A percentile compares a stretch with the other conserved stretches of the same genome.
Conservation (phyloP, 164 flowering plant species). For the Litsea cubeba region DNA sequence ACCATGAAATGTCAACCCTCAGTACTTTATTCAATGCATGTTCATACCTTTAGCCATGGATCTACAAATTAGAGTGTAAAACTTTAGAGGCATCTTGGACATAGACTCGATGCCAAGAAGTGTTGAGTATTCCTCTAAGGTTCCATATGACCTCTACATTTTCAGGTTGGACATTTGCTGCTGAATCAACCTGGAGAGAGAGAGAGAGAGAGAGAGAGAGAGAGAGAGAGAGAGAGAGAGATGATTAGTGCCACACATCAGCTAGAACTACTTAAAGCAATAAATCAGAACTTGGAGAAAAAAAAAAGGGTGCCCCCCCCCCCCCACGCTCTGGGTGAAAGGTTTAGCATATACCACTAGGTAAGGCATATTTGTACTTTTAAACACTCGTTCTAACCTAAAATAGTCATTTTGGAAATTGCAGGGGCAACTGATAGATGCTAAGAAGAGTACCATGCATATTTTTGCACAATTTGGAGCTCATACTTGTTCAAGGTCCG, state of each 20-base stretch:
- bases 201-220: background rate
- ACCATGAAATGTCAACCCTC: background rate
- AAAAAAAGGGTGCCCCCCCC: too few species aligned
- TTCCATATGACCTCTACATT: slow-evolving; percentile 78
- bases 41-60: background rate
- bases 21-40: background rate
- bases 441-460: too few species aligned
- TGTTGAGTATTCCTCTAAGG: slow-evolving; percentile 84
- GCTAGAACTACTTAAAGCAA: background rate
- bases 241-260: background rate
- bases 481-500: too few species aligned
- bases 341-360: too few species aligned
- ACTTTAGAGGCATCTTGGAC: slow-evolving; percentile 34
- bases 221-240: background rate
- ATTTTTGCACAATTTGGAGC: too few species aligned
- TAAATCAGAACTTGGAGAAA: background rate
- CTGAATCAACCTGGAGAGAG: slow-evolving; percentile 60
- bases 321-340: background rate
- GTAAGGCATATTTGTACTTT: too few species aligned
- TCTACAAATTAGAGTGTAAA: slow-evolving; percentile 60
- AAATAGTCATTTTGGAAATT: too few species aligned
- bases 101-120: slow-evolving; percentile 90
- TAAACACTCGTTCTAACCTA: too few species aligned
- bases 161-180: slow-evolving; percentile 91
- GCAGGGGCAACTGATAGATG: too few species aligned